These are phyloP conservation scores for Chlorella sp. DNA, from an alignment of 139 green algal genomes.

Conservation along the genomic window DNA sequence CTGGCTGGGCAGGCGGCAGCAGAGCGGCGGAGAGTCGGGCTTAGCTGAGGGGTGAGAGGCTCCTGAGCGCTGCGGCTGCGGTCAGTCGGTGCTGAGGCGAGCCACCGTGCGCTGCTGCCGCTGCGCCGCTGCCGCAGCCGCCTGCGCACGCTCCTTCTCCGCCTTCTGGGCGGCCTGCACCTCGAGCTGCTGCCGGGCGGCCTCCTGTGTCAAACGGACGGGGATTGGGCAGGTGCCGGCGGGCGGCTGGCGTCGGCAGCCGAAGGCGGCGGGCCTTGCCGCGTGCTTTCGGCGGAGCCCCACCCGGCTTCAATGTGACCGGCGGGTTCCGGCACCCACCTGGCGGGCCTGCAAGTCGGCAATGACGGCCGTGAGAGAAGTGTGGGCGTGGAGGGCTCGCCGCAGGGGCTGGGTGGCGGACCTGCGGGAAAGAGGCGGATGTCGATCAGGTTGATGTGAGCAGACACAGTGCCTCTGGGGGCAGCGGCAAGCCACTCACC, in stretches of 20 bases:
- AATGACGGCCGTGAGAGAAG: neutral
- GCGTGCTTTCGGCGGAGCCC: neutral
- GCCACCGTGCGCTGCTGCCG: neutral
- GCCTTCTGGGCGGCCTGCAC: constrained; percentile 11
- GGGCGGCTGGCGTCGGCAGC: neutral
- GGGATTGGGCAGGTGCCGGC: too few species aligned
- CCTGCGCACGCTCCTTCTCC: neutral
- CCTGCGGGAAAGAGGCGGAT: neutral
- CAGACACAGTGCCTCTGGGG: neutral
- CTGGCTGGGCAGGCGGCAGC: too few species aligned
- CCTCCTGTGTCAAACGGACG: neutral
- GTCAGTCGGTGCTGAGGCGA: neutral
- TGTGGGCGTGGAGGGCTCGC: neutral
- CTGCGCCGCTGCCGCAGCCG: neutral
- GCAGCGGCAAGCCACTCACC: neutral
- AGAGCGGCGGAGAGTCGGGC: too few species aligned
- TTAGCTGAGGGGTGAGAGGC: too few species aligned
- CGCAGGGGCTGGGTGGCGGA: neutral
- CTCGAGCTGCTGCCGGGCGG: constrained; percentile 13
- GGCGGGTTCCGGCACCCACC: neutral
- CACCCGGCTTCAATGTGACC: neutral
- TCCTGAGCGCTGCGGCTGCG: neutral
- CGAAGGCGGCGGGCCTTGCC: neutral
- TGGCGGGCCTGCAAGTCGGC: constrained; percentile 12
- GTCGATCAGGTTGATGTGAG: too few species aligned